These are phyloP conservation scores for Coemansia sp. DNA, from an alignment of 192 early-diverging fungal genomes.

Conservation along the genomic window DNA sequence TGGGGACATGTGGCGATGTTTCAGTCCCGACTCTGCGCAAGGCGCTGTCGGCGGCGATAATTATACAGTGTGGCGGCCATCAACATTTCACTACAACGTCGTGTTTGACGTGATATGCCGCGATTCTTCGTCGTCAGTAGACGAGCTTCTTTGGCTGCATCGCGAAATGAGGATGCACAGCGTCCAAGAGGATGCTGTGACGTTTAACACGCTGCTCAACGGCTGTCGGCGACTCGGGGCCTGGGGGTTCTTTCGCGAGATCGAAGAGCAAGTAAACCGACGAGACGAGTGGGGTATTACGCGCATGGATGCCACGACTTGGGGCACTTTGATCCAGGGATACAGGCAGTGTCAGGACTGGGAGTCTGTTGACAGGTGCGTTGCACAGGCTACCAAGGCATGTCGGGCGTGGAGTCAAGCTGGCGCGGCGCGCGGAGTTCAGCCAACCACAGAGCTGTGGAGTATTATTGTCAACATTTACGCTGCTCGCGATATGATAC, in stretches of 20 bases:
- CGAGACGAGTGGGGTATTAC: slow-evolving; percentile 40
- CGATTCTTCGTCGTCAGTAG: slow-evolving; percentile 15
- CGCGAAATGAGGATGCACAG: slow-evolving; percentile 29
- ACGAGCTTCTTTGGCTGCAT: slow-evolving; percentile 30
- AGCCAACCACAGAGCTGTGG: slow-evolving; percentile 37
- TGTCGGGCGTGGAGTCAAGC: slow-evolving; percentile 22
- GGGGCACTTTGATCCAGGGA: slow-evolving; percentile 45
- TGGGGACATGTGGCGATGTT: slow-evolving; percentile 44
- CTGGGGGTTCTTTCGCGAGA: slow-evolving; percentile 29
- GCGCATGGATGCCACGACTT: slow-evolving; percentile 38
- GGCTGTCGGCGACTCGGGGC: slow-evolving; percentile 34
- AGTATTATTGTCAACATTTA: slow-evolving; percentile 31
- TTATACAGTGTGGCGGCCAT: slow-evolving; percentile 25
- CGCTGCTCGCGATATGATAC: slow-evolving; percentile 37
- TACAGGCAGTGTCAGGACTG: slow-evolving; percentile 37
- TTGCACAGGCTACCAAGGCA: slow-evolving; percentile 11
- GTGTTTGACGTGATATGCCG: slow-evolving; percentile 38
- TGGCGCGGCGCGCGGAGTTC: not conserved
- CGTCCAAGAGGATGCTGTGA: slow-evolving; percentile 35
- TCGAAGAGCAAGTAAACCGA: slow-evolving; percentile 32
- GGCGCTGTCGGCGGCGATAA: not conserved
- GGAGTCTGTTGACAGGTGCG: slow-evolving; percentile 32
- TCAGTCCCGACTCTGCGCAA: slow-evolving; percentile 5
- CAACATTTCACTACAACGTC: slow-evolving; percentile 37
- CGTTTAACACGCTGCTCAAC: slow-evolving; percentile 49